phyloP scores from a whole-genome alignment of 2,329 filamentous ascomycete species.

The Delphinella strobiligena region DNA sequence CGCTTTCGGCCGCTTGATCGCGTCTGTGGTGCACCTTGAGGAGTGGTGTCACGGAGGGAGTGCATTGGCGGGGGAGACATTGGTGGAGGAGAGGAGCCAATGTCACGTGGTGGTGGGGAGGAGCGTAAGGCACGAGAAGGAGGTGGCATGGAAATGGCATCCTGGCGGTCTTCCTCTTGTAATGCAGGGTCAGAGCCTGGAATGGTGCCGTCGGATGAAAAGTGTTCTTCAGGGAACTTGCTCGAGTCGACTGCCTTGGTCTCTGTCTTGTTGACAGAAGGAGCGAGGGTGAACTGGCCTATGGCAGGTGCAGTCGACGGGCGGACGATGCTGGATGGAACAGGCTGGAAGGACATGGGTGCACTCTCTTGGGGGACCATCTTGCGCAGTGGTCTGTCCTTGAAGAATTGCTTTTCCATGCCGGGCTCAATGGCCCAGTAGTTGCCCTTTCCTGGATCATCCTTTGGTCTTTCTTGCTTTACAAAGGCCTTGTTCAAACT shows the following conservation, averaged over 20 bases:
- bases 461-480: conserved; percentile 91
- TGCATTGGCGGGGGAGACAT: conserved; percentile 53
- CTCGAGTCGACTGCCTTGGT: conserved; percentile 36
- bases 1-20: conserved; percentile 54
- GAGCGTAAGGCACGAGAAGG: conserved; percentile 42
- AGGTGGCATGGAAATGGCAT: conserved; percentile 25
- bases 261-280: conserved; percentile 19
- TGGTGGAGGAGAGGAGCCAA: conserved; percentile 90
- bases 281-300: conserved; percentile 22
- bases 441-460: conserved; percentile 93
- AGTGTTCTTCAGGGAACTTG: conserved; percentile 37
- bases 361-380: conserved; percentile 42
- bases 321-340: conserved; percentile 14
- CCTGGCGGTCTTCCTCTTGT: conserved; percentile 32
- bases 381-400: conserved; percentile 45
- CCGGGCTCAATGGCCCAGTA: conserved; percentile 94
- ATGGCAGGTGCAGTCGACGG: conserved; percentile 28
- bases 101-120: conserved; percentile 56
- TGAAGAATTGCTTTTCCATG: conserved; percentile 81
- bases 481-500: conserved; percentile 94
- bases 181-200: conserved; percentile 38
- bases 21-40: conserved; percentile 56
- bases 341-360: conserved; percentile 17
- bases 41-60: conserved; percentile 51
- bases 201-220: conserved; percentile 40